A percentile compares a stretch with the other conserved stretches of the same genome.
phyloP scores from a whole-genome alignment of 2,329 filamentous ascomycete genomes.

The Myriosclerotinia curreyana region DNA sequence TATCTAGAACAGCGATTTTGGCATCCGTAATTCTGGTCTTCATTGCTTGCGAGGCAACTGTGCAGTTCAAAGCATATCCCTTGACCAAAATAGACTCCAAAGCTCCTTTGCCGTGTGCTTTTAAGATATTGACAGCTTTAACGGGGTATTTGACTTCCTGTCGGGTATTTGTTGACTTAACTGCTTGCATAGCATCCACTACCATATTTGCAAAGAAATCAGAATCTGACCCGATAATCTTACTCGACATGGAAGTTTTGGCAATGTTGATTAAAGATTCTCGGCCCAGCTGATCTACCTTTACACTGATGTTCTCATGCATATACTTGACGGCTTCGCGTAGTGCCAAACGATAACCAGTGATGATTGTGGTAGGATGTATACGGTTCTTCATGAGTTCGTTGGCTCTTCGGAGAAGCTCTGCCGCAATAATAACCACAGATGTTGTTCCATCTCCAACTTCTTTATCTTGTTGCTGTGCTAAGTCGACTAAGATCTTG shows the following conservation, averaged over 20 bases:
- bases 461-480: constrained; percentile 98
- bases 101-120: constrained; percentile 92
- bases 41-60: constrained; percentile 97
- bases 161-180: constrained; percentile 89
- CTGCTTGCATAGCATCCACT: constrained; percentile 91
- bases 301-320: constrained; percentile 96
- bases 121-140: constrained; percentile 98
- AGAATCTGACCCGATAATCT: constrained; percentile 93
- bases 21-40: constrained; percentile 86
- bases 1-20: constrained; percentile 95
- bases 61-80: constrained; percentile 98
- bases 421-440: constrained; percentile 93
- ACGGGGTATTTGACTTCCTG: constrained; percentile 95
- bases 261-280: constrained; percentile 93
- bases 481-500: constrained; percentile 96
- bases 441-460: constrained; percentile 98
- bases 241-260: constrained; percentile 98
- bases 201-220: constrained; percentile 98
- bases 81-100: constrained; percentile 88
- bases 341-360: constrained; percentile 90
- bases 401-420: constrained; percentile 89
- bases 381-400: constrained; percentile 99
- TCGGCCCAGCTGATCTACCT: constrained; percentile 85
- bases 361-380: constrained; percentile 99
- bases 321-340: constrained; percentile 98